Conservation (phyloP, 495 filamentous ascomycete species). For the Neurospora hispaniola region DNA sequence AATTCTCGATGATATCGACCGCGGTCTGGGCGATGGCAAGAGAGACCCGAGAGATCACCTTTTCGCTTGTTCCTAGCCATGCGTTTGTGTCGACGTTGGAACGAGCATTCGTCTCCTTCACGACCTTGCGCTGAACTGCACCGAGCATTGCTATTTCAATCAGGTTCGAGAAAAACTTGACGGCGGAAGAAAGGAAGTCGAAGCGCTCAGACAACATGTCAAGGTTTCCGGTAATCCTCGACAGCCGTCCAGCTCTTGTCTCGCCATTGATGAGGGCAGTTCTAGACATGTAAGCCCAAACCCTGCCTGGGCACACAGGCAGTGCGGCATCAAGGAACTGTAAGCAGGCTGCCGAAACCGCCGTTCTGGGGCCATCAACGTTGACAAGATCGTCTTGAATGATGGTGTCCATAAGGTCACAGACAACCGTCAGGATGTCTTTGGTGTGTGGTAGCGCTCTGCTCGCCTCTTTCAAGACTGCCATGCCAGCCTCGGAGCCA, state of each 20-base stretch:
- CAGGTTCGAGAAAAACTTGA: slow-evolving; percentile 61
- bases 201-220: slow-evolving; percentile 69
- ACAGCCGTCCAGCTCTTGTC: slow-evolving; percentile 61
- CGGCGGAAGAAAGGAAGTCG: slow-evolving; percentile 60
- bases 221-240: slow-evolving; percentile 58
- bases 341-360: slow-evolving; percentile 60
- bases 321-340: slow-evolving; percentile 67
- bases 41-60: slow-evolving; percentile 61
- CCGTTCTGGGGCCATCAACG: slow-evolving; percentile 41
- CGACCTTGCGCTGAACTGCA: slow-evolving; percentile 59
- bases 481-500: slow-evolving; percentile 26
- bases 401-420: slow-evolving; percentile 72
- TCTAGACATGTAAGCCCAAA: slow-evolving; percentile 81
- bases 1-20: slow-evolving; percentile 74
- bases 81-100: slow-evolving; percentile 42
- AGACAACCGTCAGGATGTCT: slow-evolving; percentile 72
- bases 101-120: slow-evolving; percentile 39
- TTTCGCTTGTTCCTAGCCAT: slow-evolving; percentile 64
- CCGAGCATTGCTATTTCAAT: slow-evolving; percentile 66
- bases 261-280: slow-evolving; percentile 65
- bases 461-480: slow-evolving; percentile 58
- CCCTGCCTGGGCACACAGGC: slow-evolving; percentile 60
- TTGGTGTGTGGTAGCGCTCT: slow-evolving; percentile 59
- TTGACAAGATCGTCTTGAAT: slow-evolving; percentile 49
- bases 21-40: slow-evolving; percentile 59